phyloP scores from a whole-genome alignment of 192 early-diverging fungal species.

The Linnemannia zychae region DNA sequence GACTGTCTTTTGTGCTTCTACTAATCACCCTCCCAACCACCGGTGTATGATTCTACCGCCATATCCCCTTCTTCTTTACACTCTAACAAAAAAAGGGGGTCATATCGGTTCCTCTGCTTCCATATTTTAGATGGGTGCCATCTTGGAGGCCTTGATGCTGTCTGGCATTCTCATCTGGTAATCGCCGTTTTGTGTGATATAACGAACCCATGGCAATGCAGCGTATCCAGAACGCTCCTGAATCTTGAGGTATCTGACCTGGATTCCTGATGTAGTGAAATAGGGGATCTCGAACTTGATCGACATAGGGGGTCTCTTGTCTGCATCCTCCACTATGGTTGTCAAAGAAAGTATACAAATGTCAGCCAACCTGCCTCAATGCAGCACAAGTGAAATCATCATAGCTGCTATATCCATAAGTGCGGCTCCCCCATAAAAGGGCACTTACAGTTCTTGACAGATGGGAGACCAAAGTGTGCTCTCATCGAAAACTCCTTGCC shows the following conservation, averaged over 20 bases:
- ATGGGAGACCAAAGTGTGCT: constrained; percentile 88
- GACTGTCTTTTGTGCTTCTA: not conserved
- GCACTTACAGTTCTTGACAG: constrained; percentile 77
- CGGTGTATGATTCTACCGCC: not conserved
- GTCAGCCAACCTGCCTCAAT: no score
- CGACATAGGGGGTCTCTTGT: constrained; percentile 85
- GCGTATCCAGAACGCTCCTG: constrained; percentile 92
- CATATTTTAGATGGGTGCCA: constrained; percentile 72
- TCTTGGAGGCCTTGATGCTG: constrained; percentile 78
- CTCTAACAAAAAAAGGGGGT: not conserved
- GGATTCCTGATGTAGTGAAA: constrained; percentile 91
- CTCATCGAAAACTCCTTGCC: constrained; percentile 96
- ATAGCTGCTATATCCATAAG: no score
- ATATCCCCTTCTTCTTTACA: not conserved
- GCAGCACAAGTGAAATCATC: no score
- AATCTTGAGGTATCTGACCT: constrained; percentile 92
- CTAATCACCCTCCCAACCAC: not conserved
- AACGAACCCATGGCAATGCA: constrained; percentile 91
- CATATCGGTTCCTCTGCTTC: no score
- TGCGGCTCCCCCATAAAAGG: not conserved
- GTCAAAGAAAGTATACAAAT: not conserved
- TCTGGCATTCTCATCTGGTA: constrained; percentile 96
- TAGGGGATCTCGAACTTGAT: constrained; percentile 94
- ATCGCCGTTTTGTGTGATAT: constrained; percentile 93
- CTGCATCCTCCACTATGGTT: constrained; percentile 76